phyloP scores from a whole-genome alignment of 2,329 filamentous ascomycete genomes.

The Pseudogymnoascus verrucosus region DNA sequence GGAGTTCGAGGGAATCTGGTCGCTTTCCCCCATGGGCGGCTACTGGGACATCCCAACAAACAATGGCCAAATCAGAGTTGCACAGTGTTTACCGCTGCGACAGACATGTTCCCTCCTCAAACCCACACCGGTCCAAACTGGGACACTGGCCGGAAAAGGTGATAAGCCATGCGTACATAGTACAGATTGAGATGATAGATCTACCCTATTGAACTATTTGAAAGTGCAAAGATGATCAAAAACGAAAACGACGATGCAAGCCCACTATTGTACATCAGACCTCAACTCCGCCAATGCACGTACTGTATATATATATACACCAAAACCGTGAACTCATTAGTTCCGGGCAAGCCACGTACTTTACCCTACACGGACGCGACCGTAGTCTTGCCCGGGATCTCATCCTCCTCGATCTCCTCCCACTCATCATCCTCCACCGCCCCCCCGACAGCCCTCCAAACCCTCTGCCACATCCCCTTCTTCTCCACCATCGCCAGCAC shows the following conservation, averaged over 20 bases:
- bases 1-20: neutral
- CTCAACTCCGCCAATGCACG: slow-evolving; percentile 5
- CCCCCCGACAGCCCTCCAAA: slow-evolving; percentile 64
- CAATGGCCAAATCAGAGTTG: slow-evolving; percentile 4
- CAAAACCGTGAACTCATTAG: slow-evolving; percentile 7
- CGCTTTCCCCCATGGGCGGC: neutral
- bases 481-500: slow-evolving; percentile 88
- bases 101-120: neutral
- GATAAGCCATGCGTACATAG: neutral
- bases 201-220: slow-evolving; percentile 2
- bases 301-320: slow-evolving; percentile 6
- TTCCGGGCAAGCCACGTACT: neutral
- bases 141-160: neutral
- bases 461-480: slow-evolving; percentile 79
- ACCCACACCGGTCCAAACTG: neutral
- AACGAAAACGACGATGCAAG: slow-evolving; percentile 1
- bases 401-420: slow-evolving; percentile 44
- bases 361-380: neutral
- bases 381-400: neutral
- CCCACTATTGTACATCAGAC: slow-evolving; percentile 8
- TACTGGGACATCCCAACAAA: neutral
- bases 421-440: slow-evolving; percentile 48
- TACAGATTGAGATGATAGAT: slow-evolving; percentile 8
- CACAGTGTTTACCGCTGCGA: neutral
- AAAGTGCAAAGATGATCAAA: neutral